These are phyloP conservation scores for Umbilicus rupestris DNA, from an alignment of 164 flowering plant species.

Conservation along the genomic window DNA sequence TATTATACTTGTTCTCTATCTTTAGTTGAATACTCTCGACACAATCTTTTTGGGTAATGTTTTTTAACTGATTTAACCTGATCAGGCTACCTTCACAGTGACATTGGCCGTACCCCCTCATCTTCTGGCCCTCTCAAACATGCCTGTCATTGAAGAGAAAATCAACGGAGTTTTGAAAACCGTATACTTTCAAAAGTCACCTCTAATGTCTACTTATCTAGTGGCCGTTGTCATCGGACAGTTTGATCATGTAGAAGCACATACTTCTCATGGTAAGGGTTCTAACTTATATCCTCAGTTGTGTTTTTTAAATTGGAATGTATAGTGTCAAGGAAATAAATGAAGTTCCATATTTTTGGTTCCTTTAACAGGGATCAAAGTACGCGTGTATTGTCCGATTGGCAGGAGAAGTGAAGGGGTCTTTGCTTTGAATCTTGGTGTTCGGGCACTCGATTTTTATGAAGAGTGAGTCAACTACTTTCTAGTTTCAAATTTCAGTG, in stretches of 20 bases:
- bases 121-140: slow-evolving; percentile 23
- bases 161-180: slow-evolving; percentile 14
- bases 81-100: slow-evolving; percentile 29
- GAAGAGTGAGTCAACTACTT: slow-evolving; percentile 38
- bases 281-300: neutral
- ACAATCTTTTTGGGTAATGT: neutral
- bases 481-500: neutral
- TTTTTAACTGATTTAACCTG: neutral
- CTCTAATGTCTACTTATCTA: slow-evolving; percentile 25
- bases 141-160: slow-evolving; percentile 20
- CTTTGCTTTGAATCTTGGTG: slow-evolving; percentile 78
- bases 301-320: neutral
- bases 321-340: neutral
- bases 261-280: slow-evolving; percentile 6
- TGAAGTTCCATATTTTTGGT: neutral
- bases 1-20: neutral
- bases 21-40: neutral
- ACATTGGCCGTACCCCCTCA: slow-evolving; percentile 21
- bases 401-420: slow-evolving; percentile 77
- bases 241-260: slow-evolving; percentile 7
- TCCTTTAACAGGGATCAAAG: slow-evolving; percentile 49
- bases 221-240: slow-evolving; percentile 10
- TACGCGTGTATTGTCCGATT: slow-evolving; percentile 75
- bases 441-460: slow-evolving; percentile 65
- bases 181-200: slow-evolving; percentile 24